These are phyloP conservation scores for Lactifluus hygrophoroides DNA, from an alignment of 768 basidiomycete species.

Conservation along the genomic window DNA sequence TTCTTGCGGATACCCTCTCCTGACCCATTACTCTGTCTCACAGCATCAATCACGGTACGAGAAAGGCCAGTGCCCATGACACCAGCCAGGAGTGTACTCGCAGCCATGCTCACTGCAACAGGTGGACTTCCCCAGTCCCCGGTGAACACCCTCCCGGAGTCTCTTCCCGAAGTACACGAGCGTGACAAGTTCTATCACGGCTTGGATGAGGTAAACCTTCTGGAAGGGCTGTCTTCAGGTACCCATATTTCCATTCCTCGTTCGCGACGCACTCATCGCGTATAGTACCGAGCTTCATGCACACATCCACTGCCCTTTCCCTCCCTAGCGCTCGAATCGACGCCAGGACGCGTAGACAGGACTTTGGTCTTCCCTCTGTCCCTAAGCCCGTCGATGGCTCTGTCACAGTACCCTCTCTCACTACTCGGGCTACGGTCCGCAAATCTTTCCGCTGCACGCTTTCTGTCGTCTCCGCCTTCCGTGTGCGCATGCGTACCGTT, in stretches of 20 bases:
- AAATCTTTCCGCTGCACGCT: slow-evolving; percentile 82
- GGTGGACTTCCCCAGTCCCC: slow-evolving; percentile 30
- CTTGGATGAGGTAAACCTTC: slow-evolving; percentile 59
- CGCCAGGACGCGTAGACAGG: slow-evolving; percentile 51
- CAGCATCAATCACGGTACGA: slow-evolving; percentile 78
- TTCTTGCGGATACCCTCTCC: slow-evolving; percentile 54
- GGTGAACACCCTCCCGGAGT: slow-evolving; percentile 24
- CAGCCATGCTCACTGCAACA: slow-evolving; percentile 27
- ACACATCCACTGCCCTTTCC: slow-evolving; percentile 29
- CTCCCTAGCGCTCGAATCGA: slow-evolving; percentile 70
- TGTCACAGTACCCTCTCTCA: slow-evolving; percentile 10
- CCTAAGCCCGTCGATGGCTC: slow-evolving; percentile 33
- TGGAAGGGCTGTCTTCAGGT: slow-evolving; percentile 62
- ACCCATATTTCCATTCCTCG: slow-evolving; percentile 13
- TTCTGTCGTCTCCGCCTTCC: slow-evolving; percentile 71
- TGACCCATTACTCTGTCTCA: slow-evolving; percentile 78
- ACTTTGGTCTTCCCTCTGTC: slow-evolving; percentile 49
- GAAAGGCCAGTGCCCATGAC: slow-evolving; percentile 57
- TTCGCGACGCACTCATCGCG: not conserved
- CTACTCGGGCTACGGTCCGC: slow-evolving; percentile 58
- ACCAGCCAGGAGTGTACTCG: slow-evolving; percentile 30
- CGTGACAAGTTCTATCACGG: slow-evolving; percentile 35
- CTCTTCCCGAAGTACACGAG: slow-evolving; percentile 26
- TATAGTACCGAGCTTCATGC: slow-evolving; percentile 39
- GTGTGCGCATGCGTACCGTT: slow-evolving; percentile 89